Base-by-base conservation (phyloP, 148 eudicot species). In the Agrostemma githago region DNA sequence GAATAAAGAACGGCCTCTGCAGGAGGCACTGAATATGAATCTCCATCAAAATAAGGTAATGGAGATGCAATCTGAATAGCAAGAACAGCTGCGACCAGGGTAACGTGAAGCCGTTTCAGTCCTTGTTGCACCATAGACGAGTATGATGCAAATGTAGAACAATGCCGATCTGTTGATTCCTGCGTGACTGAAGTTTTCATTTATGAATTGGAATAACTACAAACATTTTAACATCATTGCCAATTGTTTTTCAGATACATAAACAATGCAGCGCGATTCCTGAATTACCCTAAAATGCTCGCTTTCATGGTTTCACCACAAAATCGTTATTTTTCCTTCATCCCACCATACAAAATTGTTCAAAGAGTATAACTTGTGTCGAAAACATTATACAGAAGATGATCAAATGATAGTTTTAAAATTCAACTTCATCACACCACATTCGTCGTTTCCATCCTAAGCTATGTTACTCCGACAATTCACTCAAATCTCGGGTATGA, bases 1-100 rank as follows among this genome's bases (percentile, higher is more conserved):
- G 98, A 95, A 83, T 89, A 91, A 66, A 91, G 93, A 56, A 91
- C 93, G n/a, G 96, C 96, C 51, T 91, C 72, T 37, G 96, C 91
- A 44, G 88, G 79, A 62, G 87, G 84, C 74, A 87, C 75, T 16
- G 83, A 58, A 79, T 69, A 85, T 14, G 74, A 63, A 34, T 79
- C 88, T 83, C 81, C 80, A 16, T 80, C 80, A 53, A 70, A 44
- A 64, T 83, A 58, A 79, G 90, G 89, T 43, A 91, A 61, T 9
- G 90, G 92, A 70, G 86, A 76, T 61, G 85, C 69, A 40, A 91
- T 84, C 72, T 91, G 92, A 72, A 82, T 77, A 37, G 79, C 83
- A 64, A 89, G 70, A 71, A 87, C 71, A 65, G 85, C 70, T 34
- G 84, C 83, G 19, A 91, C 83, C 10, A 88, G 15, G 46, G 82